Evolutionary conservation across 1,284 basidiomycete genomes (phyloP), one percentile per base, ranked within the genome.

Genomic region (Puccinia coronata): DNA sequence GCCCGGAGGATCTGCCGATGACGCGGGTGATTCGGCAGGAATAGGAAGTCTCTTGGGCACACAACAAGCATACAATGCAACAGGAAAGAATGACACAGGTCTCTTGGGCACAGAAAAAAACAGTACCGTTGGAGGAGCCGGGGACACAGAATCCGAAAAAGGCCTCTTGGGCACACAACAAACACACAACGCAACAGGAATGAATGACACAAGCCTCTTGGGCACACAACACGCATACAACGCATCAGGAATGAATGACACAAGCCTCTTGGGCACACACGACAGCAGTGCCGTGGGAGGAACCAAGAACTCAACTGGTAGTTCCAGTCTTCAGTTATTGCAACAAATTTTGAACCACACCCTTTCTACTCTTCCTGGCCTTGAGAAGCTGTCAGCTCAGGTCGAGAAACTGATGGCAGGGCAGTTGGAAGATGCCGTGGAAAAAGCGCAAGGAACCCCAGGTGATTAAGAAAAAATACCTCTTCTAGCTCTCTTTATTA

Each of bases 291-390:
- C 12, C 67, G 12, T 20, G 1, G 67, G 41, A 16, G 47, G 39
- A 9, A n/a, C 67, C 41, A 47, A 34, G 67, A 69, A 51, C 41
- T 47, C 47, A 43, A 43, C 28, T 25, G 11, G 41, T 4, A 49
- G 43, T 39, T 28, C 41, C 28, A 69, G 67, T 69, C 67, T 69
- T 49, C 55, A 75, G 25, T 43, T 75, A 41, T 25, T 75, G 20
- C n/a, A 75, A 61, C 14, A 75, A n/a, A 61, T 61, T 20, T 34
- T 75, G 20, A 75, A 75, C 57, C 41, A 53, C 36, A 75, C 73
- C 18, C 73, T 75, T 41, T 25, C 73, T 28, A 55, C 53, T 39
- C 41, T 75, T 8, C 73, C 73, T 57, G 73, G 73, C n/a, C 55
- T 75, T 16, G 55, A 75, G 4, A 34, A 34, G 8, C 39, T 75